A percentile compares a stretch with the other conserved stretches of the same genome.
Conservation (phyloP, 2,329 filamentous ascomycete species). For the Claviceps lovelessii region DNA sequence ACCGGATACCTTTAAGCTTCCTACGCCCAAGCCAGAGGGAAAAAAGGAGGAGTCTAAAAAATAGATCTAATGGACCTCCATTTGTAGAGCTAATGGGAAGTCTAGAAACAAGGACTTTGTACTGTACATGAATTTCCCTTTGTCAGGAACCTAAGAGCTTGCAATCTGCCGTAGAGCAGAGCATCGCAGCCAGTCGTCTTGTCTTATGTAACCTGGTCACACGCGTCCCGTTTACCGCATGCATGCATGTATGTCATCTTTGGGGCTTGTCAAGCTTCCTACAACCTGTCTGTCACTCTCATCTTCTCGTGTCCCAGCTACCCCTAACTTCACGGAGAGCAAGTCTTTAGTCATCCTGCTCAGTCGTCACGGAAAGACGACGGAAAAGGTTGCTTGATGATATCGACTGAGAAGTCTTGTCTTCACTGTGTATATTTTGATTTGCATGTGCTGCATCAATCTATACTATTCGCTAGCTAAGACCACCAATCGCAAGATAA, state of each 20-base stretch:
- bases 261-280: not conserved
- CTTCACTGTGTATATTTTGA: slow-evolving; percentile 6
- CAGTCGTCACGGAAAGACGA: not conserved
- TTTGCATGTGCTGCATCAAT: slow-evolving; percentile 11
- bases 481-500: not conserved
- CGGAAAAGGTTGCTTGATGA: not conserved
- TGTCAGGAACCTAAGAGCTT: slow-evolving; percentile 1
- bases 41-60: slow-evolving; percentile 89
- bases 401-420: not conserved
- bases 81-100: not conserved
- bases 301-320: not conserved
- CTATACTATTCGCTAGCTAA: not conserved
- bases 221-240: not conserved
- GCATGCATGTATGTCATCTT: not conserved
- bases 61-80: slow-evolving; percentile 31
- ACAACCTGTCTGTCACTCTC: not conserved
- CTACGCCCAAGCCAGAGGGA: slow-evolving; percentile 87
- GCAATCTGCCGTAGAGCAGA: not conserved
- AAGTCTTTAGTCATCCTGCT: not conserved
- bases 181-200: not conserved
- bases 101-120: not conserved
- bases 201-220: not conserved
- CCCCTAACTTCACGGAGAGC: too few relatives aligned
- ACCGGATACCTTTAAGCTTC: slow-evolving; percentile 83
- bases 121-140: slow-evolving; percentile 6